These are phyloP conservation scores for Rhizophagus sp. DNA, from an alignment of 192 early-diverging fungal species.

Conservation along the genomic window DNA sequence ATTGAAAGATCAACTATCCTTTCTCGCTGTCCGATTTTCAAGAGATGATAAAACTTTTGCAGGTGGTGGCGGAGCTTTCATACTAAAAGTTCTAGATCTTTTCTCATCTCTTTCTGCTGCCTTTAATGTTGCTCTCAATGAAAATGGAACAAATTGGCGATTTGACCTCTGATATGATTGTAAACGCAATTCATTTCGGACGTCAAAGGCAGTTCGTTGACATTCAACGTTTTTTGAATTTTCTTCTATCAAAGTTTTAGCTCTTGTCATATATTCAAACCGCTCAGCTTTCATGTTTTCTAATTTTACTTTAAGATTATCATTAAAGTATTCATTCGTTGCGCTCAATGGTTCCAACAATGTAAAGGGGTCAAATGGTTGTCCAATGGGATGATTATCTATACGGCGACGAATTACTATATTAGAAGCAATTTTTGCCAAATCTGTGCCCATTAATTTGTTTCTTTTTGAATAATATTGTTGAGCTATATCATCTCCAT, in stretches of 20 bases:
- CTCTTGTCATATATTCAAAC: neutral
- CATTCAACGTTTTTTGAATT: neutral
- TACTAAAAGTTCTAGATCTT: neutral
- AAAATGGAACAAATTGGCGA: neutral
- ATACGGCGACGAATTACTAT: neutral
- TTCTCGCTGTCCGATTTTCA: neutral
- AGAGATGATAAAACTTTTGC: constrained; percentile 3
- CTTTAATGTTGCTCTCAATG: neutral
- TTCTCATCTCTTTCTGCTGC: neutral
- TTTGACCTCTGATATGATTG: neutral
- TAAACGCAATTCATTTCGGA: neutral
- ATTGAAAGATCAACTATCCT: no score
- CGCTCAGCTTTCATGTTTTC: neutral
- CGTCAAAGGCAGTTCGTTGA: neutral
- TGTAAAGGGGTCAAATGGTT: neutral
- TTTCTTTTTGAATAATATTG: neutral
- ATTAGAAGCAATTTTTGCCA: neutral
- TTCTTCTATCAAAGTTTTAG: neutral
- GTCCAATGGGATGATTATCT: neutral
- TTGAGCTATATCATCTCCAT: neutral
- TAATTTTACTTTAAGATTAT: neutral
- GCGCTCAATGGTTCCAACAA: constrained; percentile 5
- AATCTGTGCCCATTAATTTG: neutral
- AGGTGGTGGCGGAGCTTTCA: neutral
- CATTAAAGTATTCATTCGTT: neutral